Evolutionary conservation across 495 filamentous ascomycete species (phyloP), one percentile per base, ranked within the genome.

Genomic region (Friedmanniomyces endolithicus): DNA sequence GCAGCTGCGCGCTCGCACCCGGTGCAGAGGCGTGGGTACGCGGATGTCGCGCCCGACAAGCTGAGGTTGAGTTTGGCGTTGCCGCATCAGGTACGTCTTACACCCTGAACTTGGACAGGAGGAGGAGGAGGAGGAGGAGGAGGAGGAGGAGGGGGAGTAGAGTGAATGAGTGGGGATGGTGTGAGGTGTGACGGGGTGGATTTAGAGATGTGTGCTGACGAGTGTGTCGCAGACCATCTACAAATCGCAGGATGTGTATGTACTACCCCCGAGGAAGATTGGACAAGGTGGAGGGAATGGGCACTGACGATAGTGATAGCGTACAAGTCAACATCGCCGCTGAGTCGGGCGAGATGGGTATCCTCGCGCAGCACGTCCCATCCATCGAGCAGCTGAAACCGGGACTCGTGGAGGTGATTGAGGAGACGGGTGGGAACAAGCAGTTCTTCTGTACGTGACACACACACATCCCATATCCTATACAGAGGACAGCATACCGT

Each of bases 341-440:
- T 68, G 92, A 94, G 74, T 90, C 90, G 50, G 92, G 92, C 65
- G 94, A 96, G 65, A 99, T 99, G 92, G 92, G 92, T 84, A 80
- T 99, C 61, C 85, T 99, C 64, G 92, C 92, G 71, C 89, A 90
- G 77, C 92, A 99, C 81, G 94, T 99, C 62, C 90, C 92, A 44
- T 90, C 92, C 48, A 95, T 99, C 65, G 92, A 99, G 79, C 92
- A 99, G 78, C 79, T 99, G 69, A 94, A 90, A 79, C 89, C 92
- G 48, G 92, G 92, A 64, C 73, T 97, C 58, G 79, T 99, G 61
- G 92, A 97, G 75, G 76, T 99, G 63, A 82, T 97, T 63, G 92
- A 97, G 78, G 92, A 99, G 80, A 79, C 75, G 65, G 76, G 82
- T 62, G 85, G 87, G 67, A 94, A 71, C 86, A 96, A 97, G 82